Evolutionary conservation across 192 early-diverging fungal species (phyloP), one percentile per base, ranked within the genome.

Genomic region (Coemansia brasiliensis): DNA sequence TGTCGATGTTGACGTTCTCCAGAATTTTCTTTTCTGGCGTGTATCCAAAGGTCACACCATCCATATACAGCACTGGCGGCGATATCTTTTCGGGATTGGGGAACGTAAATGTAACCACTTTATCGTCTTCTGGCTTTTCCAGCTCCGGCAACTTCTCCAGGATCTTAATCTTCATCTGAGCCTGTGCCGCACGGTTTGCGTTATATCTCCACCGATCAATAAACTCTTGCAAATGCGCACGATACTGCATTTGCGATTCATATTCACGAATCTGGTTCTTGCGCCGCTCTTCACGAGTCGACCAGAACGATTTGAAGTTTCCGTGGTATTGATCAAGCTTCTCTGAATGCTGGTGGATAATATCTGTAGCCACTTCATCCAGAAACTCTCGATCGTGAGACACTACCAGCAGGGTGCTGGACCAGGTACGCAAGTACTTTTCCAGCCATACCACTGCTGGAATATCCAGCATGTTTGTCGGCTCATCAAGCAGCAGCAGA

Each of bases 191-290:
- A 39, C 93, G 85, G 59, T 96, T 99, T 27, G 97, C 94, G 70
- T 99, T 99, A 72, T 99, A 99, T 65, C 97, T 82, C 97, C 97
- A 99, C 32, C 94, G 86, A 66, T 98, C 97, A 69, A 99, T 96
- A 66, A 96, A 99, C 12, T 91, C 97, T 59, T 99, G 95, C 76
- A 98, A 74, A 73, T 99, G 94, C 65, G 92, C 85, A 20, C 94
- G 88, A 73, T 94, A 92, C 69, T 91, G 85, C 65, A 95, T 75
- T 77, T 99, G 97, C 25, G 94, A 85, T 81, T 99, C 94, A 70
- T 98, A 99, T 73, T 99, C 97, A 56, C 92, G 84, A 32, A 92
- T 66, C 68, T 93, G 92, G 64, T 91, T 89, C 79, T 90, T 92
- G 53, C 88, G 86, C 61, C 95, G 87, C 67, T 99, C 97, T 39